Base-by-base conservation (phyloP, 2,329 filamentous ascomycete species). In the Coniochaeta ligniaria region DNA sequence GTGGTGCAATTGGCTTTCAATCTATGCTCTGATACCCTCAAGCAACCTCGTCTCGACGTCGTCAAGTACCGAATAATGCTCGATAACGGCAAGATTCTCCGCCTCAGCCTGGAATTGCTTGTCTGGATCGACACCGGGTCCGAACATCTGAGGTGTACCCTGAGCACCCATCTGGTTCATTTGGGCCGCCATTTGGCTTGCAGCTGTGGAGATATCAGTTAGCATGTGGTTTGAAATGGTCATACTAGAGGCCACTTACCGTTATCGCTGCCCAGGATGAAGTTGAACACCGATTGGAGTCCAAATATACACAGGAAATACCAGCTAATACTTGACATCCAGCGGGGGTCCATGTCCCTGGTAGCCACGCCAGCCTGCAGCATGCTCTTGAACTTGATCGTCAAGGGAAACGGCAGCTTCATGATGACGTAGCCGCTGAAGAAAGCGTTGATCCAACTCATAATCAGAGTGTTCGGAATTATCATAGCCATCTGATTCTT, bases 401-500 rank as follows among this genome's bases (percentile, higher is more conserved):
- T 99, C 66, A 99, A 83, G 3, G 96, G 95, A 75, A 99, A 99
- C 0, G 95, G 95, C 28, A 99, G 78, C 87, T 97, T 97, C 85
- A 99, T 92, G 64, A 99, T 97, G 56, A 99, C 95, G 72, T 97
- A 99, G 35, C 95, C 95, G 59, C 92, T 96, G 71, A 99, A 99
- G 73, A 98, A 99, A 0, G 95, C 93, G 78, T 99, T 99, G 74
- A 99, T 98, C 95, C 95, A 99, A 66, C 94, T 95, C 95, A 99
- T 99, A 67, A 99, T 99, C 72, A 99, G 78, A 6, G 93, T 98
- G 76, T 99, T 96, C 57, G 95, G 95, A 61, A 99, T 92, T 80
- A 99, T 98, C 95, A 98, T 99, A 65, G 95, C 94, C 90, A 99
- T 96, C 73, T 99, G 96, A 61, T 93, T 93, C 84, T 99, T 99